Conservation (phyloP, 176 grass and related monocot genomes). For the barley (Hordeum vulgare) region DNA sequence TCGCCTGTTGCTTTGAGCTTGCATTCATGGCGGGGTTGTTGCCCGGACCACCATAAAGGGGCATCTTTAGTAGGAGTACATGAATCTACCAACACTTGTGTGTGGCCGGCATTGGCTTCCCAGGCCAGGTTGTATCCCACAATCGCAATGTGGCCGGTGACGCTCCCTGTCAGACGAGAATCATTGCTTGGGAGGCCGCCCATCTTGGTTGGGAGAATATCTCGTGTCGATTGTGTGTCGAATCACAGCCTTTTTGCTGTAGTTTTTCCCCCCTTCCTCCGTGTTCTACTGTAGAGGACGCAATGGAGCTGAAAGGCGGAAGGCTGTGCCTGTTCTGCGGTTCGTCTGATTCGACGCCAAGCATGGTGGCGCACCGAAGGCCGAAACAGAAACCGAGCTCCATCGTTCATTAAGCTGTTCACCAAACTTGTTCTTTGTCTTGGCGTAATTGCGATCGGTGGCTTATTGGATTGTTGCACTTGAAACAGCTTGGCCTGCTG, state of each 20-base stretch:
- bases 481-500: conserved; percentile 26
- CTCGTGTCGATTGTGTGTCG: not conserved
- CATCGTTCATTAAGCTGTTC: not conserved
- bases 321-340: conserved; percentile 1
- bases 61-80: conserved; percentile 34
- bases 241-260: not conserved
- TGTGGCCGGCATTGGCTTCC: conserved; percentile 28
- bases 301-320: not conserved
- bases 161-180: conserved; percentile 35
- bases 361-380: not conserved
- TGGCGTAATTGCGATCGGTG: not conserved
- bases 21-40: conserved; percentile 41
- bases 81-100: conserved; percentile 44
- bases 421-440: not conserved
- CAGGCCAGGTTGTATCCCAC: conserved; percentile 57
- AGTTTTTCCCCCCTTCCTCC: not conserved
- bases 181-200: conserved; percentile 26
- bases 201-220: not conserved
- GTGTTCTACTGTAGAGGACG: not conserved
- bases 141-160: conserved; percentile 32
- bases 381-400: not conserved
- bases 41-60: conserved; percentile 35
- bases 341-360: not conserved
- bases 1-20: conserved; percentile 40
- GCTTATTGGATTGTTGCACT: conserved; percentile 9